Evolutionary conservation across 257 asterid species (phyloP).

Genomic region (Anisodus acutangulus): DNA sequence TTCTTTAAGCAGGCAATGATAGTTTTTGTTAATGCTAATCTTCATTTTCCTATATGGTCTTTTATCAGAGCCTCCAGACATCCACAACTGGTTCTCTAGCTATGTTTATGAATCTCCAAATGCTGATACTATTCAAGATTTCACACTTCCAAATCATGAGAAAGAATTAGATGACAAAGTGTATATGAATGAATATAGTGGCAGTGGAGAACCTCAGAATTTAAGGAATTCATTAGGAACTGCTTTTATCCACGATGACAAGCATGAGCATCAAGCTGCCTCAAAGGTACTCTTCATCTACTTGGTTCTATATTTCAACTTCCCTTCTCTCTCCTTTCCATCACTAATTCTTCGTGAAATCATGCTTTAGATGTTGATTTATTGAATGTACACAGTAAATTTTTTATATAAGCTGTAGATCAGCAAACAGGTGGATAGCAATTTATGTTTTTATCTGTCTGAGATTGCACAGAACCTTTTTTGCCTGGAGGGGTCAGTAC

Average conservation of each 20-base stretch:
- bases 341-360: not conserved
- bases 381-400: not conserved
- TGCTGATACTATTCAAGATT: conserved; percentile 43
- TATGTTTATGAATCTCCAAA: conserved; percentile 67
- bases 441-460: too few species aligned
- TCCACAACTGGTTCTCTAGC: conserved; percentile 75
- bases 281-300: conserved; percentile 29
- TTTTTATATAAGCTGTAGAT: too few species aligned
- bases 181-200: conserved; percentile 11
- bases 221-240: conserved; percentile 32
- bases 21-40: conserved; percentile 27
- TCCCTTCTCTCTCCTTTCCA: not conserved
- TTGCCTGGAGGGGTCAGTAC: not conserved
- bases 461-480: not conserved
- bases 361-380: conserved; percentile 2
- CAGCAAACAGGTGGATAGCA: not conserved
- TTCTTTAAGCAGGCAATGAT: conserved; percentile 18
- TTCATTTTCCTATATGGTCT: conserved; percentile 30
- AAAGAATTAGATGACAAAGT: conserved; percentile 33
- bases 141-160: conserved; percentile 35
- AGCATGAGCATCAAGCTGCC: not conserved
- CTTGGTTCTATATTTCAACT: too few species aligned
- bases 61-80: conserved; percentile 68
- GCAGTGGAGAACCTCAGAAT: conserved; percentile 36
- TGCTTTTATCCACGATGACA: conserved; percentile 4